A percentile compares a stretch with the other conserved stretches of the same genome.
Conservation (phyloP, 2,329 filamentous ascomycete genomes). For the Cytospora chrysosperma region DNA sequence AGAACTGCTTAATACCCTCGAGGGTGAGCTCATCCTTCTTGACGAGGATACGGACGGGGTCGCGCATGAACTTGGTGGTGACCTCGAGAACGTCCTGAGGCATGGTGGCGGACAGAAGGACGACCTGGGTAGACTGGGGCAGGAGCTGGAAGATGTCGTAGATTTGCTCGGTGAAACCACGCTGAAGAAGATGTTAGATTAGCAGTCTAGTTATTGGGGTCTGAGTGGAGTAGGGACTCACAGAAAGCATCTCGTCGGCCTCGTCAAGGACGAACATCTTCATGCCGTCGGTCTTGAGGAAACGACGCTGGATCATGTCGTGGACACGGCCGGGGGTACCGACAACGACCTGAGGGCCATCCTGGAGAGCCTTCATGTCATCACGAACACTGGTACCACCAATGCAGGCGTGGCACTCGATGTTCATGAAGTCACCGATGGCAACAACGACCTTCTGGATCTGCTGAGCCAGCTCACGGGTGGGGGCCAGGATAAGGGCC, state of each 20-base stretch:
- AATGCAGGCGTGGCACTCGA: constrained; percentile 98
- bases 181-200: constrained; percentile 55
- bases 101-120: constrained; percentile 93
- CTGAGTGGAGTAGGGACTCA: constrained; percentile 41
- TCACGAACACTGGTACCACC: constrained; percentile 97
- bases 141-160: constrained; percentile 98
- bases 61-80: constrained; percentile 99
- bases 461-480: constrained; percentile 93
- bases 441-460: constrained; percentile 99
- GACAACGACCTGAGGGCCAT: constrained; percentile 96
- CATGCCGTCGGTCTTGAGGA: constrained; percentile 60
- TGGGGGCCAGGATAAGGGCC: constrained; percentile 92
- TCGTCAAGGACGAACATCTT: constrained; percentile 64
- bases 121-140: constrained; percentile 95
- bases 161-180: constrained; percentile 96
- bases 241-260: constrained; percentile 70
- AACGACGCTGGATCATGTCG: constrained; percentile 60
- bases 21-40: constrained; percentile 98
- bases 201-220: neutral
- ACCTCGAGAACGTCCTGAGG: constrained; percentile 98
- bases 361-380: constrained; percentile 95
- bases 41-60: constrained; percentile 92
- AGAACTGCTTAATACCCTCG: constrained; percentile 97
- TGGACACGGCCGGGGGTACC: constrained; percentile 93
- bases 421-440: constrained; percentile 99